A percentile compares a stretch with the other conserved stretches of the same genome.
phyloP scores from a whole-genome alignment of 2,329 filamentous ascomycete genomes.

The Blastomyces silverae region DNA sequence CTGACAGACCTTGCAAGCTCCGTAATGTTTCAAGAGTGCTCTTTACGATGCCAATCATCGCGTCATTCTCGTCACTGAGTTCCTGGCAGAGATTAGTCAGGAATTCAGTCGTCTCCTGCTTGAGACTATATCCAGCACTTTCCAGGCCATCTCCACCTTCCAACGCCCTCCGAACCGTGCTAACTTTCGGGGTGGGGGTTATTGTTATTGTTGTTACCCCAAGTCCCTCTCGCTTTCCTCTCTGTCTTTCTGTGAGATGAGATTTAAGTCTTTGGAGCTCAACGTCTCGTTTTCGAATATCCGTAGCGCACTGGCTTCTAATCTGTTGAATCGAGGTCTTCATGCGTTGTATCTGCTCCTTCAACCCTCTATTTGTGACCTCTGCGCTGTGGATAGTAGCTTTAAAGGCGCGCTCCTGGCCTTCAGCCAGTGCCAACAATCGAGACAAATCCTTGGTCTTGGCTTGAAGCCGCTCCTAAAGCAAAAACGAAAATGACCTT shows the following conservation, averaged over 20 bases:
- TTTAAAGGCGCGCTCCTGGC: slow-evolving; percentile 63
- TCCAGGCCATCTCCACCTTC: slow-evolving; percentile 41
- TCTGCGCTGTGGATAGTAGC: slow-evolving; percentile 68
- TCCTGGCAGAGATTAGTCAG: slow-evolving; percentile 75
- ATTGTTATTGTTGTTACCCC: slow-evolving; percentile 46
- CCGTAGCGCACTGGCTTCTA: slow-evolving; percentile 77
- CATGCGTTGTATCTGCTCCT: slow-evolving; percentile 73
- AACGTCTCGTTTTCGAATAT: slow-evolving; percentile 81
- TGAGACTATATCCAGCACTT: slow-evolving; percentile 60
- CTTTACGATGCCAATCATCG: slow-evolving; percentile 63
- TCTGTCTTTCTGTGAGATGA: slow-evolving; percentile 65
- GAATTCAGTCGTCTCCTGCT: slow-evolving; percentile 84
- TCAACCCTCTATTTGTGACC: slow-evolving; percentile 63
- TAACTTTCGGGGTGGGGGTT: slow-evolving; percentile 37
- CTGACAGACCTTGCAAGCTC: slow-evolving; percentile 48
- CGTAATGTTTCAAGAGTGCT: slow-evolving; percentile 65
- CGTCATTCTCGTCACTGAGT: slow-evolving; percentile 87
- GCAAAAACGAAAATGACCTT: background rate
- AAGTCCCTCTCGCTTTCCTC: slow-evolving; percentile 51
- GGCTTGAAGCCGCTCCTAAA: slow-evolving; percentile 48
- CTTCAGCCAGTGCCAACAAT: slow-evolving; percentile 54
- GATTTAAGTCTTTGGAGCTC: slow-evolving; percentile 85
- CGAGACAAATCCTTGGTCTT: slow-evolving; percentile 52
- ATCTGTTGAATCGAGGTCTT: slow-evolving; percentile 77
- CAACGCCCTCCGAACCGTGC: slow-evolving; percentile 22